A percentile compares a stretch with the other conserved stretches of the same genome.
These are phyloP conservation scores for Mycena kentingensis DNA, from an alignment of 768 basidiomycete genomes.

Conservation along the genomic window DNA sequence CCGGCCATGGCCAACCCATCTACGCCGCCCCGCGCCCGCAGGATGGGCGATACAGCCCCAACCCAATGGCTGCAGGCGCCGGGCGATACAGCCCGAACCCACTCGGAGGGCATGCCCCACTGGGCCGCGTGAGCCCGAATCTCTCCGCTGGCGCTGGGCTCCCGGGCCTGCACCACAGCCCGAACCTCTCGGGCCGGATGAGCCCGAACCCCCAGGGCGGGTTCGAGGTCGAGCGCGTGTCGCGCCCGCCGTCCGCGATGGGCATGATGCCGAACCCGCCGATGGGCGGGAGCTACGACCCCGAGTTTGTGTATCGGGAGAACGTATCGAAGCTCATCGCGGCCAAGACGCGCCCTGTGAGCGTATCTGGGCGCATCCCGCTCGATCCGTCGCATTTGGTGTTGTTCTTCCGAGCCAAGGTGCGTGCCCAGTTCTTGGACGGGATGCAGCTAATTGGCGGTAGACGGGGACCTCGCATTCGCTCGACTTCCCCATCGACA, in stretches of 20 bases:
- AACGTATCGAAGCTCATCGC: slow-evolving; percentile 56
- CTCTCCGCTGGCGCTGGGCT: not conserved
- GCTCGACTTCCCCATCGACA: slow-evolving; percentile 79
- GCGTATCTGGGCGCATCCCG: slow-evolving; percentile 68
- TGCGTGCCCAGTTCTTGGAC: slow-evolving; percentile 30
- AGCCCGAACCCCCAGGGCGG: not conserved
- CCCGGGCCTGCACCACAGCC: slow-evolving; percentile 14
- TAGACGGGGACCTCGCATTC: slow-evolving; percentile 80
- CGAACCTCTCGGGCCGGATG: slow-evolving; percentile 8
- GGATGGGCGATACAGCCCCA: not conserved
- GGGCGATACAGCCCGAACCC: not conserved
- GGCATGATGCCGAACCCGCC: slow-evolving; percentile 16
- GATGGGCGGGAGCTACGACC: slow-evolving; percentile 40
- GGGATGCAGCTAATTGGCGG: slow-evolving; percentile 4
- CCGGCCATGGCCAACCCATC: no score
- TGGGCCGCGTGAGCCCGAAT: not conserved
- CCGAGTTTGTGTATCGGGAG: slow-evolving; percentile 55
- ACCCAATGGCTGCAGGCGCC: no score
- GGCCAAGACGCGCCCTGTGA: slow-evolving; percentile 63
- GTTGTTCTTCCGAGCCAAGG: slow-evolving; percentile 81
- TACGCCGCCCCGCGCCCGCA: not conserved
- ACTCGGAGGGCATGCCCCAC: not conserved
- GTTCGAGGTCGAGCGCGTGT: slow-evolving; percentile 23
- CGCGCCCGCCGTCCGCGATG: slow-evolving; percentile 34
- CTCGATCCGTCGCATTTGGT: slow-evolving; percentile 67